phyloP scores from a whole-genome alignment of 768 basidiomycete genomes.

The Mrakia frigida region DNA sequence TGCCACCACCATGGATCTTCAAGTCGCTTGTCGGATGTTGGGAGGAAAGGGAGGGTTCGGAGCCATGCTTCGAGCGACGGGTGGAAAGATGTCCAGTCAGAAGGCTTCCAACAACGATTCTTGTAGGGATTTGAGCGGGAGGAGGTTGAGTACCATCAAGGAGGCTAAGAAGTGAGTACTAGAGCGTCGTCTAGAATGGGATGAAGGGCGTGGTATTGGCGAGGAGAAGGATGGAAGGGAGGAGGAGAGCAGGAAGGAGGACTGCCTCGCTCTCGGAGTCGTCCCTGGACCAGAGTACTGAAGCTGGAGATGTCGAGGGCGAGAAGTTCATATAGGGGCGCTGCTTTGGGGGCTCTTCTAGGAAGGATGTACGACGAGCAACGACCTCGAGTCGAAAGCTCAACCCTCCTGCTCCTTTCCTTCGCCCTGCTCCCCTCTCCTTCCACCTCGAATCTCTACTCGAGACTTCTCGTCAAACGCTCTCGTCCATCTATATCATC shows the following conservation, averaged over 20 bases:
- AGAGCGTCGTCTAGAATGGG: no score
- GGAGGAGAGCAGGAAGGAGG: not conserved
- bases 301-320: no score
- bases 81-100: slow-evolving; percentile 96
- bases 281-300: no score
- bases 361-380: not conserved
- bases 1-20: slow-evolving; percentile 16
- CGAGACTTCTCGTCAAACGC: no score
- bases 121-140: slow-evolving; percentile 83
- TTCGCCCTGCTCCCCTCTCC: not conserved
- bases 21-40: slow-evolving; percentile 49
- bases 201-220: not conserved
- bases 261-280: not conserved
- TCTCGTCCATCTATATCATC: no score
- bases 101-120: slow-evolving; percentile 90
- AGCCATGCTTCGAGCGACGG: slow-evolving; percentile 89
- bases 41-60: slow-evolving; percentile 99
- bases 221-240: not conserved
- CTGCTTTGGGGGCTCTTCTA: not conserved
- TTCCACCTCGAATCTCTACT: no score
- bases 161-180: slow-evolving; percentile 88
- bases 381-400: not conserved
- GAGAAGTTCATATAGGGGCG: no score
- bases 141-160: slow-evolving; percentile 87
- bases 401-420: not conserved